Evolutionary conservation across 2,329 filamentous ascomycete genomes (phyloP).

Genomic region (Microascus cirrosus): DNA sequence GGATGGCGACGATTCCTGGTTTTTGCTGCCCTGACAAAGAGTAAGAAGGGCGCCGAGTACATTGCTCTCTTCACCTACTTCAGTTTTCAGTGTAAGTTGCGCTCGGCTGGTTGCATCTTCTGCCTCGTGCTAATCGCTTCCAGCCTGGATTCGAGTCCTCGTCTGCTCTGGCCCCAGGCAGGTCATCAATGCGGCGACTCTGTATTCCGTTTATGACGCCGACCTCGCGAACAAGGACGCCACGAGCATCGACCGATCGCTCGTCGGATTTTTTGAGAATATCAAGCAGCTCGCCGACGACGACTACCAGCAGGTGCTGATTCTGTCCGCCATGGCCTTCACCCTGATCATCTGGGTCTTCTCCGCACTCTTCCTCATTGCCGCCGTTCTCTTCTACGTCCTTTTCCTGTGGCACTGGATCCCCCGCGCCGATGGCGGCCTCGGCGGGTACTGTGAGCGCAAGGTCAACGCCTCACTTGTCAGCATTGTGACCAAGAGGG

Average conservation of each 20-base stretch:
- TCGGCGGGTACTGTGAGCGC: constrained; percentile 77
- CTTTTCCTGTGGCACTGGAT: constrained; percentile 92
- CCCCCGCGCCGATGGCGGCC: constrained; percentile 65
- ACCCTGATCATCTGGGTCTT: constrained; percentile 85
- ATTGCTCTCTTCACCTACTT: constrained; percentile 88
- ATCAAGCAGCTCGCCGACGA: constrained; percentile 60
- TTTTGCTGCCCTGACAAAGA: constrained; percentile 82
- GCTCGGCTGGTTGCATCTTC: neutral
- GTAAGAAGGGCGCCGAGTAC: constrained; percentile 83
- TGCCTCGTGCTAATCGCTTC: constrained; percentile 5
- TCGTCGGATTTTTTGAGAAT: constrained; percentile 75
- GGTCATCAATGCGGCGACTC: constrained; percentile 78
- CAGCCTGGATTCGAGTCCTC: constrained; percentile 79
- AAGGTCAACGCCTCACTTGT: constrained; percentile 83
- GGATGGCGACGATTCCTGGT: constrained; percentile 90
- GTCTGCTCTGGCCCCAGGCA: constrained; percentile 89
- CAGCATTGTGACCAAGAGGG: constrained; percentile 74
- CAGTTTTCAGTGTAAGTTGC: constrained; percentile 47
- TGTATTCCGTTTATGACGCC: constrained; percentile 71
- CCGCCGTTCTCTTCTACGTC: constrained; percentile 69
- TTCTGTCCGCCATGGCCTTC: constrained; percentile 86
- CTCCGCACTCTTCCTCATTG: constrained; percentile 61
- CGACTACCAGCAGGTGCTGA: constrained; percentile 68
- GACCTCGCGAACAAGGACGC: constrained; percentile 39
- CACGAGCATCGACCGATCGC: constrained; percentile 44